Evolutionary conservation across 2,329 filamentous ascomycete species (phyloP), one percentile per base, ranked within the genome.

Genomic region (Mollisia scopiformis): DNA sequence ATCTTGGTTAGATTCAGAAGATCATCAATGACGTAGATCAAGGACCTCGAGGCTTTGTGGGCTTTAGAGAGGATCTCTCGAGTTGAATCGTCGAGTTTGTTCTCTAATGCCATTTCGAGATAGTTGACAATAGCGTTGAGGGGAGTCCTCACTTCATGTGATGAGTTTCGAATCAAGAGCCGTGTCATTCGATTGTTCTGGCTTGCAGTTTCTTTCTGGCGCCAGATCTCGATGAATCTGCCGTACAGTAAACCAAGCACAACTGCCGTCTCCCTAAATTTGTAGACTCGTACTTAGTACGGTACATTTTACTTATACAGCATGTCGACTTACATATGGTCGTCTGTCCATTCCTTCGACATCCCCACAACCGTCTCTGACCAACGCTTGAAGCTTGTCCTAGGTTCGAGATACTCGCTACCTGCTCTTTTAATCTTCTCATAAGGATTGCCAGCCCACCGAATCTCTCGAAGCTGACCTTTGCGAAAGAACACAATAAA

Each of bases 151-250:
- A 68, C 68, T 62, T 69, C 67, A 23, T 64, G 64, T 28, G 66
- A 63, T 1, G 68, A 66, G 41, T 69, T 68, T 10, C 62, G 62
- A 14, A 71, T 66, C 14, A 67, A 43, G 2, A 66, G 55, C 28
- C 61, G 61, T 11, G 66, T 63, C 39, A 69, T 51, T 27, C 56
- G 62, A 35, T 57, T 63, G n/a, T 52, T 64, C 27, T 66, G 61
- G 14, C 53, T 56, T 6, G 66, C 52, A 13, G 63, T 57, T 28
- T 62, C 63, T 41, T 69, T 69, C 47, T 62, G 58, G 35, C 63
- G 57, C 63, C 67, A 70, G 6, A 69, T 64, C 19, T 70, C 68
- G 27, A 67, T 66, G 51, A 70, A 70, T 52, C 65, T 64, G 10
- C 67, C 66, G 31, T 70, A 70, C 2, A 69, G 33, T 13, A 68